Base-by-base conservation (phyloP, 106 monocot species). In the Dendrobium huoshanense region DNA sequence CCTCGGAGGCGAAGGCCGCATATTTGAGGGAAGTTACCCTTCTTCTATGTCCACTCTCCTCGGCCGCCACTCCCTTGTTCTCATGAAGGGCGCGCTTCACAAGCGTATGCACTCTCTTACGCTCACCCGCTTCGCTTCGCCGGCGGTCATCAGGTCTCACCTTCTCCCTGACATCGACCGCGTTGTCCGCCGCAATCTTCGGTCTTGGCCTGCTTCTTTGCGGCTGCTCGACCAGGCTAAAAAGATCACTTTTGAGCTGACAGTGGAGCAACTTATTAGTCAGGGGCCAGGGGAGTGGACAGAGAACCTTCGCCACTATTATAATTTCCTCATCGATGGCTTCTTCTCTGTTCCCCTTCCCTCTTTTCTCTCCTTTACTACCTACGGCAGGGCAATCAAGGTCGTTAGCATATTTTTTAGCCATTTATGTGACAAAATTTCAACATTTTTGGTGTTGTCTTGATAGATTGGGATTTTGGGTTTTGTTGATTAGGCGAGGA, bases 271-370 rank as follows among this genome's bases (percentile, higher is more conserved):
- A 87, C 85, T 98, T 15, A 81, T 98, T 81, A 92, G 97, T 79
- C 58, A 73, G 42, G 91, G 89, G 27, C 90, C 92, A 0, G 90
- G 97, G 44, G 86, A 89, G 18, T 98, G 92, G 92, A 91, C 89
- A 19, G 94, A 98, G 84, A 47, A 75, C 0, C 85, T 98, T 22
- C 78, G 92, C 51, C 86, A 80, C 29, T 86, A 98, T 67, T 98
- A 98, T 45, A 81, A 91, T 45, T 80, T 79, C 72, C 79, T 98
- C 56, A 85, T 94, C 78, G 89, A 98, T 24, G 97, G 94, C 19
- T 98, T 97, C 87, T 97, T 97, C 90, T 97, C 97, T 47, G 16
- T 97, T 9, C 94, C 97, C 16, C 59, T 94, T 55, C 89, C 92
- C 13, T 81, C 84, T 22, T 85, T 89, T 79, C 82, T 88, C 77